Percentiles rank a stretch among this genome's conserved stretches.
Evolutionary conservation across 2,329 filamentous ascomycete species (phyloP).

Genomic region (Clarireedia paspali): DNA sequence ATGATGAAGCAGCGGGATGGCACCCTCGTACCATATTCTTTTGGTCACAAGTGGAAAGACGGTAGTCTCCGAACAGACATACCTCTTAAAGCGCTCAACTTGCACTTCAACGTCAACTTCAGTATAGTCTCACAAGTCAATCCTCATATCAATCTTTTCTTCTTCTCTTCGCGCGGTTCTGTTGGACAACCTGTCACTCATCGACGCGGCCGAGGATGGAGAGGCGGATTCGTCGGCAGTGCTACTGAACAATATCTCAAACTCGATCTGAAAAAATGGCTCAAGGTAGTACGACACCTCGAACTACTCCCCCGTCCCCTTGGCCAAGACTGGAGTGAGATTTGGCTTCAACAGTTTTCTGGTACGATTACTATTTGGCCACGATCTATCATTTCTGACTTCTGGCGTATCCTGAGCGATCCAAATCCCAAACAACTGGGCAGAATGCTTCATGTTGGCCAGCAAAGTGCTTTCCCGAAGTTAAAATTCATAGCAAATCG

Average conservation of each 20-base stretch:
- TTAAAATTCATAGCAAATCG: conserved; percentile 86
- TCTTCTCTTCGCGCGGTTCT: conserved; percentile 88
- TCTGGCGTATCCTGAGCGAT: conserved; percentile 78
- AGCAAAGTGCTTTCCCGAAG: conserved; percentile 84
- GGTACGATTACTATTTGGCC: conserved; percentile 97
- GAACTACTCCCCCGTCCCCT: conserved; percentile 85
- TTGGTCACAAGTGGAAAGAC: conserved; percentile 99
- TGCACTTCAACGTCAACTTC: conserved; percentile 98
- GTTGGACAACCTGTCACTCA: conserved; percentile 93
- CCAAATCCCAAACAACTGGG: conserved; percentile 68
- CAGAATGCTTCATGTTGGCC: conserved; percentile 83
- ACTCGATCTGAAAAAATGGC: conserved; percentile 94
- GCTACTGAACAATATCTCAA: conserved; percentile 94
- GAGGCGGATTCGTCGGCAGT: conserved; percentile 87
- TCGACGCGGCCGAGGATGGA: conserved; percentile 87
- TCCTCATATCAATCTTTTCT: conserved; percentile 97
- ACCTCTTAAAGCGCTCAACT: conserved; percentile 84
- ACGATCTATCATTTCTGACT: conserved; percentile 69
- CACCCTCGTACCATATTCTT: conserved; percentile 78
- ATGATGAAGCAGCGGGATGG: conserved; percentile 81
- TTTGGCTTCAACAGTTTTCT: conserved; percentile 92
- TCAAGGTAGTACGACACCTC: conserved; percentile 86
- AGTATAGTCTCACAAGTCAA: conserved; percentile 86
- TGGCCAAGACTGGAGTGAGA: conserved; percentile 92
- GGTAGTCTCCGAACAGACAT: conserved; percentile 92